Evolutionary conservation across 768 basidiomycete genomes (phyloP).

Genomic region (Serendipita sp.): DNA sequence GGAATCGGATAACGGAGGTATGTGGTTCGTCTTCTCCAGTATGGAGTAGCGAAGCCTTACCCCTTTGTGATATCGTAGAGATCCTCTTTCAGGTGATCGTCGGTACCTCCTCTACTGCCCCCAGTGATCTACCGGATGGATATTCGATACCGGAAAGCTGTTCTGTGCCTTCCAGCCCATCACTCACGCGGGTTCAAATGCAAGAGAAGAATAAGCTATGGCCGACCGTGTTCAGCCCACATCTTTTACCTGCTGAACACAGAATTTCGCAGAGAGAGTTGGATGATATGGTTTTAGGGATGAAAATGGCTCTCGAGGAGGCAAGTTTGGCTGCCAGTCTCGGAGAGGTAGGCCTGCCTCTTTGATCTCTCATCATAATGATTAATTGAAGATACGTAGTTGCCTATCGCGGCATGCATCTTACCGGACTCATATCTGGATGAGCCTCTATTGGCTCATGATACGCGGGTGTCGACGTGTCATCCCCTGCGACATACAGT

Average conservation of each 20-base stretch:
- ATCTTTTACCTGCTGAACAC: conserved; percentile 41
- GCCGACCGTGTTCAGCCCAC: conserved; percentile 68
- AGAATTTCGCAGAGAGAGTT: conserved; percentile 29
- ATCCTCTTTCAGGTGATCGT: conserved; percentile 9
- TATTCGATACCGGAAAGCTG: conserved; percentile 34
- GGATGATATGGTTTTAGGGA: conserved; percentile 51
- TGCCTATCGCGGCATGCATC: conserved; percentile 63
- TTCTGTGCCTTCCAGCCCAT: conserved; percentile 47
- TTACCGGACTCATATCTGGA: conserved; percentile 24
- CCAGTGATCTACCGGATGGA: conserved; percentile 30
- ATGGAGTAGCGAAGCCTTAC: no score
- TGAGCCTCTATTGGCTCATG: conserved; percentile 34
- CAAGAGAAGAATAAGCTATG: conserved; percentile 51
- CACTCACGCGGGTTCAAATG: conserved; percentile 31
- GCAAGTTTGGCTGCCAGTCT: conserved; percentile 30
- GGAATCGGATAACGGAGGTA: not conserved
- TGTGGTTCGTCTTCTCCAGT: not conserved
- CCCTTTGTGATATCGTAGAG: no score
- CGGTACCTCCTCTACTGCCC: conserved; percentile 31
- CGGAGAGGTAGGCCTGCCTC: conserved; percentile 42
- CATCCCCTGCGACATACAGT: conserved; percentile 82
- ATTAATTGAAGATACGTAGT: conserved; percentile 23
- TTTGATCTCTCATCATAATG: not conserved
- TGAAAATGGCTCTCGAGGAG: conserved; percentile 34
- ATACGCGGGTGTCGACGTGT: conserved; percentile 47